Base-by-base conservation (phyloP, 352 stramenopile genomes). In the Globisporangium ultimum region DNA sequence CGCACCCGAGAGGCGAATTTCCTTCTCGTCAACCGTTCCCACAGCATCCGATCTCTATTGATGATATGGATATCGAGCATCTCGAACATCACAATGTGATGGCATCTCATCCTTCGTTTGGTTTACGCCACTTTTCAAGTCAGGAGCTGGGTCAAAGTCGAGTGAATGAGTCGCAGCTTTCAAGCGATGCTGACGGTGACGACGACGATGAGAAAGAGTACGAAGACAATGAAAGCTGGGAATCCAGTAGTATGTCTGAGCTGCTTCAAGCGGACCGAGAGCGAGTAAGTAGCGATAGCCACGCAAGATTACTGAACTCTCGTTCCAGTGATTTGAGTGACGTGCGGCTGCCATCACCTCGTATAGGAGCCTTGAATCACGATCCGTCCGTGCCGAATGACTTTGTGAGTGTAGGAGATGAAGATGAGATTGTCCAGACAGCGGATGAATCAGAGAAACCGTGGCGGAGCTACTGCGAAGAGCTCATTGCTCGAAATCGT, bases 401-500 rank as follows among this genome's bases (percentile, higher is more conserved):
- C 11, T 34, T 34, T 34, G 45, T 22, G 45, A 20, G 7, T 12
- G 20, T 32, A 45, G 32, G 56, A 48, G 43, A 55, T 53, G 48
- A 22, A 53, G 28, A 50, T 5, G 24, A 32, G 24, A 32, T 32
- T 32, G 24, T 5, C 5, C 24, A 32, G 24, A 32, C 24, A 32
- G 24, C 40, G 40, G 58, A 24, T 55, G 71, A 54, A 3, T 58
- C 55, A 13, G 71, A 79, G 43, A 80, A 77, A 38, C 80, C 83
- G 1, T 93, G 83, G 83, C 78, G 74, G 13, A 72, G 64, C 36
- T 93, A 89, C 56, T 93, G 83, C 50, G 76, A 90, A 54, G 80
- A 93, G 41, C 53, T 93, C 6, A 83, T 87, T 40, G 63, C 74
- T 45, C 76, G 80, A 17, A 90, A 93, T 64, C 76, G 81, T 42